Conservation (phyloP, 2,329 filamentous ascomycete species). For the Cladophialophora yegresii region DNA sequence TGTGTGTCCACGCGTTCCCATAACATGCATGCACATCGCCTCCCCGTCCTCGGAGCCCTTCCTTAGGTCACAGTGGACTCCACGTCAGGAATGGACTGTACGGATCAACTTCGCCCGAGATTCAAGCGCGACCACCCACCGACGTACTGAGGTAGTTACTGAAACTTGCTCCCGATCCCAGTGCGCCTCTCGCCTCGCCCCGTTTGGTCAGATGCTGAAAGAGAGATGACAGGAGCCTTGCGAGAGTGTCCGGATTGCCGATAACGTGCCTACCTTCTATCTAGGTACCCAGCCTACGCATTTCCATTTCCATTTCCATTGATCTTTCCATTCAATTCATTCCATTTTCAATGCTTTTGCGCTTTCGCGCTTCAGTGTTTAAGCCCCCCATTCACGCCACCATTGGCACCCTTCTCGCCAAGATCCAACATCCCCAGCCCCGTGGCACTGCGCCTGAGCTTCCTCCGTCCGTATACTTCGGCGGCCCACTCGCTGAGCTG, state of each 20-base stretch:
- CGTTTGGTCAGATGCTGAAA: too few relatives aligned
- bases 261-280: not conserved
- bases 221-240: not conserved
- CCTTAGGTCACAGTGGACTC: not conserved
- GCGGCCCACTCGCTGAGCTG: slow-evolving; percentile 75
- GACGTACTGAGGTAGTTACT: too few relatives aligned
- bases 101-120: not conserved
- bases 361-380: slow-evolving; percentile 15
- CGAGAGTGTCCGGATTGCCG: not conserved
- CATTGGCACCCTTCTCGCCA: slow-evolving; percentile 15
- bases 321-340: not conserved
- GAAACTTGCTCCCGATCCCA: too few relatives aligned
- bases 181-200: too few relatives aligned
- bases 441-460: slow-evolving; percentile 40
- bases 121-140: not conserved
- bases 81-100: not conserved
- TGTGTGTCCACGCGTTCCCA: not conserved
- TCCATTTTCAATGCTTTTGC: not conserved
- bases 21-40: not conserved
- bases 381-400: slow-evolving; percentile 50
- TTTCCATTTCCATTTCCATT: not conserved
- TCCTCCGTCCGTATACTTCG: slow-evolving; percentile 52
- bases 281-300: not conserved
- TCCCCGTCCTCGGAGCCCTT: too few relatives aligned
- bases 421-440: slow-evolving; percentile 27